These are phyloP conservation scores for Magnaporthiopsis incrustans DNA, from an alignment of 2,329 filamentous ascomycete genomes.

Conservation along the genomic window DNA sequence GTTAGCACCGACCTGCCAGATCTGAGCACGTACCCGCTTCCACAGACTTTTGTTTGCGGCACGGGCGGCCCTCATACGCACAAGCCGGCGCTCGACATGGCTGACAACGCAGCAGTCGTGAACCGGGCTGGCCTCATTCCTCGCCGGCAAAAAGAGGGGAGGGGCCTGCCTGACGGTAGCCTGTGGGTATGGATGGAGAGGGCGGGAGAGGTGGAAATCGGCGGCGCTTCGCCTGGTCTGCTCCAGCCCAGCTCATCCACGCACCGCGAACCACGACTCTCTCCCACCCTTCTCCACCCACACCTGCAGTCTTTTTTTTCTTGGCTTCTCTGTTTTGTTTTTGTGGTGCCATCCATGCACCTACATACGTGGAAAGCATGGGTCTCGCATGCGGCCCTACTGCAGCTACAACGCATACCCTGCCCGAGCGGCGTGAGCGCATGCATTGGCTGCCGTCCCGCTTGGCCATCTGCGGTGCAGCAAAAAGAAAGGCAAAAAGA, in stretches of 20 bases:
- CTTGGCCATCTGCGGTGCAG: slow-evolving; percentile 1
- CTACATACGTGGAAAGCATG: neutral
- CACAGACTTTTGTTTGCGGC: neutral
- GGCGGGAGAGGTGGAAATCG: neutral
- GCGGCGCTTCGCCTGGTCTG: neutral
- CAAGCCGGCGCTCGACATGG: neutral
- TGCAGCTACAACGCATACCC: slow-evolving; percentile 2
- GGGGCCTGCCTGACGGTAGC: neutral
- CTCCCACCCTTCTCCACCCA: neutral
- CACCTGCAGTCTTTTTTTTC: neutral
- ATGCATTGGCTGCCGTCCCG: slow-evolving; percentile 3
- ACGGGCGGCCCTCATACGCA: neutral
- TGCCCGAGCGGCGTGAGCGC: slow-evolving; percentile 3
- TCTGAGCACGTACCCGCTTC: neutral
- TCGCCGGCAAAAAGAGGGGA: neutral
- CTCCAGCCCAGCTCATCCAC: neutral
- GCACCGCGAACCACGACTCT: neutral
- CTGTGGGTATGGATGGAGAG: neutral
- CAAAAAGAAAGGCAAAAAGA: neutral
- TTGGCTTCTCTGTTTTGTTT: neutral
- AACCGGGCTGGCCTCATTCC: neutral
- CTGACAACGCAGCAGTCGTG: neutral
- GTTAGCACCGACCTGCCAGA: neutral
- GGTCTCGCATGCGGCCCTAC: neutral
- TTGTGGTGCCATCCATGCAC: neutral